A percentile compares a stretch with the other conserved stretches of the same genome.
Conservation (phyloP, 192 early-diverging fungal species). For the Phlyctochytrium planicorne region DNA sequence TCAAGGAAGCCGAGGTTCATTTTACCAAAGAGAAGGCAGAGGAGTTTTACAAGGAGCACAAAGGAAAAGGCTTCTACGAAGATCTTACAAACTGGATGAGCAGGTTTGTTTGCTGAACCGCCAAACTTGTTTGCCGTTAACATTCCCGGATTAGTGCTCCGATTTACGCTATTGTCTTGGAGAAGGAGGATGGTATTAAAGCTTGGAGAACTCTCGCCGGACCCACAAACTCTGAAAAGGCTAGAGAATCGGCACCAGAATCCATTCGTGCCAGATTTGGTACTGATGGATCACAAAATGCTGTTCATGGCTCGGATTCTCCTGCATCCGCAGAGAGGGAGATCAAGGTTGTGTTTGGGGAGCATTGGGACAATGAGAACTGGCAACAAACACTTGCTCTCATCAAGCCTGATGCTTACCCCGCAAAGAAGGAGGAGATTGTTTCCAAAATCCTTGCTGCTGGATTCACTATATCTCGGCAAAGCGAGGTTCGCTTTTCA, state of each 20-base stretch:
- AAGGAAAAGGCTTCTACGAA: slow-evolving; percentile 46
- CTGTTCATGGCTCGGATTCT: slow-evolving; percentile 43
- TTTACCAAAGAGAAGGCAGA: slow-evolving; percentile 39
- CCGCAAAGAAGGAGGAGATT: slow-evolving; percentile 21
- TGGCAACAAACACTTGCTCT: slow-evolving; percentile 33
- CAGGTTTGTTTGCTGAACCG: slow-evolving; percentile 16
- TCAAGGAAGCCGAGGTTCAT: slow-evolving; percentile 43
- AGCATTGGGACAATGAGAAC: slow-evolving; percentile 5
- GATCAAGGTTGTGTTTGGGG: slow-evolving; percentile 33
- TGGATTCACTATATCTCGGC: slow-evolving; percentile 38
- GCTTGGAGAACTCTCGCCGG: slow-evolving; percentile 51
- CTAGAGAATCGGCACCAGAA: slow-evolving; percentile 41
- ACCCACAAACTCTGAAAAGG: slow-evolving; percentile 52
- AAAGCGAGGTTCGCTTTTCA: slow-evolving; percentile 26
- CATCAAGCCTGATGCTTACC: slow-evolving; percentile 39
- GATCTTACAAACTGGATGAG: slow-evolving; percentile 57
- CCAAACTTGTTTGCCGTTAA: neutral
- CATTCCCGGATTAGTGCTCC: slow-evolving; percentile 38
- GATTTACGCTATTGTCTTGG: slow-evolving; percentile 52
- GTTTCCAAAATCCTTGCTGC: slow-evolving; percentile 18
- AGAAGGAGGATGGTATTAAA: slow-evolving; percentile 44
- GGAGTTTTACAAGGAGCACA: slow-evolving; percentile 55
- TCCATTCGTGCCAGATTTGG: slow-evolving; percentile 41
- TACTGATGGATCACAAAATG: slow-evolving; percentile 44
- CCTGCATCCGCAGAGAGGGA: slow-evolving; percentile 28